phyloP scores from a whole-genome alignment of 176 grass and related monocot genomes.

The Avena insularis region DNA sequence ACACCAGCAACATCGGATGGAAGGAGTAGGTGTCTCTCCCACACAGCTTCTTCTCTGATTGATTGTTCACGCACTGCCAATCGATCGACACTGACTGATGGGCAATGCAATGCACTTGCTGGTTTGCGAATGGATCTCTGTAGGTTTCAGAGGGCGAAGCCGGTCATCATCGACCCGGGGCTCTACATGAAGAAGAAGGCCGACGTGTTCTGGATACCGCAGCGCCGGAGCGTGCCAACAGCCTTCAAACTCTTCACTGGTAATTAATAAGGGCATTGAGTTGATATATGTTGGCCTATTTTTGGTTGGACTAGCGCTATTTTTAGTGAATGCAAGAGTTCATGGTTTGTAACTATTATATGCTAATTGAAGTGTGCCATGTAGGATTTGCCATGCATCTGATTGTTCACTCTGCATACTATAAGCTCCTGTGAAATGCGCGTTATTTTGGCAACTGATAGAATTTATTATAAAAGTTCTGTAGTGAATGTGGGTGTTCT shows the following conservation, averaged over 20 bases:
- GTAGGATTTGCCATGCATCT: neutral
- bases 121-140: neutral
- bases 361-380: too few relatives aligned
- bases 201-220: conserved; percentile 65
- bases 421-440: neutral
- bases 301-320: neutral
- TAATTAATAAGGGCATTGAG: neutral
- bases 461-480: neutral
- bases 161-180: conserved; percentile 72
- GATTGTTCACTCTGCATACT: conserved; percentile 5
- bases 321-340: too few relatives aligned
- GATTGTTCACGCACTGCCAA: neutral
- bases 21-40: conserved; percentile 50
- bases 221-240: conserved; percentile 62
- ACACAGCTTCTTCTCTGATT: neutral
- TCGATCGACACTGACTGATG: neutral
- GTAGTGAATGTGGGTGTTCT: neutral
- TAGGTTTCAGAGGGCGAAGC: conserved; percentile 70
- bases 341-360: too few relatives aligned
- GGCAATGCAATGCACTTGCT: neutral
- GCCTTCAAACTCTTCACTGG: conserved; percentile 81
- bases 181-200: conserved; percentile 72
- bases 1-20: conserved; percentile 69
- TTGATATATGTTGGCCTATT: neutral
- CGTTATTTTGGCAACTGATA: neutral